Evolutionary conservation across 345 rosid species (phyloP), one percentile per base, ranked within the genome.

Genomic region (Cardiospermum halicacabum): DNA sequence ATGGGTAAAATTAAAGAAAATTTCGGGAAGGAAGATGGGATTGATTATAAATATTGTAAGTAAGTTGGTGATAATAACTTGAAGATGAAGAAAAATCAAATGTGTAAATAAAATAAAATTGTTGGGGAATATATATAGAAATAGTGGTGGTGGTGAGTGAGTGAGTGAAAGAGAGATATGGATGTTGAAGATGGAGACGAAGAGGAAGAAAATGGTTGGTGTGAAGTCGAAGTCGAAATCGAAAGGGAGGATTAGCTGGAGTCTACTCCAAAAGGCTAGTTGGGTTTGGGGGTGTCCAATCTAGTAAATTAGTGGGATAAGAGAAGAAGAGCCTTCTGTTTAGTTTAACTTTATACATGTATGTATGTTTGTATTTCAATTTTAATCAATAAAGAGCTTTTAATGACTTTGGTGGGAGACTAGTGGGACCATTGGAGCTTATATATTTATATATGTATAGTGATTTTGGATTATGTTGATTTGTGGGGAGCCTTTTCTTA

Each of bases 211-310:
- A 43, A 48, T 57, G 82, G 77, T 81, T 57, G 82, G 78, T 79
- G 88, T 31, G 57, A 72, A 31, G 86, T 83, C 86, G 5, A 62
- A 36, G 15, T 81, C 83, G 1, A 22, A n/a, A n/a, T n/a, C n/a
- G n/a, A n/a, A n/a, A n/a, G n/a, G 49, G 51, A 27, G 31, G 32
- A 70, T 78, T 74, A 88, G 87, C 97, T 91, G 96, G 77, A 69
- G 36, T 58, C 87, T 81, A 84, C 87, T 69, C 50, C 47, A 22
- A 34, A 13, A 3, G 45, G 43, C 12, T 31, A 32, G 3, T n/a
- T 43, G 49, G 21, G 43, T 1, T 7, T 4, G 8, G 6, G 6
- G 39, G 6, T 34, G n/a, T n/a, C n/a, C n/a, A n/a, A n/a, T n/a
- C n/a, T n/a, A n/a, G n/a, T n/a, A n/a, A n/a, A n/a, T 34, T 11